Evolutionary conservation across 148 eudicot species (phyloP).

Genomic region (Euryodendron excelsum): DNA sequence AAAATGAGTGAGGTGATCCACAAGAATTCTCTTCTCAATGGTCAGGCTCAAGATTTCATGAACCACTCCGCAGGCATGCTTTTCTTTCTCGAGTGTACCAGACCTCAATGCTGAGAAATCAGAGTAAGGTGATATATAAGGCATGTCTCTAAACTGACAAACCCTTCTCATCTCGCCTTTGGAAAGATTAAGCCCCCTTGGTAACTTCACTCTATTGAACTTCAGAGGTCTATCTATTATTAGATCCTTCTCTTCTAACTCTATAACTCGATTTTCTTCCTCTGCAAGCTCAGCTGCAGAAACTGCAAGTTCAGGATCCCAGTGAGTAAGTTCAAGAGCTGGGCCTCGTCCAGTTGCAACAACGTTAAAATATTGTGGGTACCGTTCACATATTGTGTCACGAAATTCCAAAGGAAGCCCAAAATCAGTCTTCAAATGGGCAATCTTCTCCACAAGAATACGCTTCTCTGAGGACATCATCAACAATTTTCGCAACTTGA

Average conservation of each 20-base stretch:
- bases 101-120: constrained; percentile 73
- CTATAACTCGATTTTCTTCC: constrained; percentile 60
- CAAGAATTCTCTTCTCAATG: constrained; percentile 87
- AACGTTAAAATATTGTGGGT: constrained; percentile 91
- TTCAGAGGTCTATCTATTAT: constrained; percentile 81
- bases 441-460: constrained; percentile 78
- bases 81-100: constrained; percentile 81
- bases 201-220: constrained; percentile 73
- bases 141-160: constrained; percentile 74
- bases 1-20: constrained; percentile 95
- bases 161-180: constrained; percentile 89
- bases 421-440: constrained; percentile 81
- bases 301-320: constrained; percentile 96
- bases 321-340: constrained; percentile 85
- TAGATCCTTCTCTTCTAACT: constrained; percentile 68
- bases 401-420: constrained; percentile 90
- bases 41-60: constrained; percentile 94
- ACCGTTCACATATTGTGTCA: constrained; percentile 83
- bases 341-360: constrained; percentile 75
- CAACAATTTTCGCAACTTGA: constrained; percentile 78
- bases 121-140: constrained; percentile 87
- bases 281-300: constrained; percentile 92
- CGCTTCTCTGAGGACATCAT: constrained; percentile 95
- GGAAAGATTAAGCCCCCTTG: constrained; percentile 80
- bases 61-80: constrained; percentile 91